Percentiles rank a stretch among this genome's conserved stretches.
Conservation (phyloP, 768 basidiomycete species). For the Grammothele lineata region DNA sequence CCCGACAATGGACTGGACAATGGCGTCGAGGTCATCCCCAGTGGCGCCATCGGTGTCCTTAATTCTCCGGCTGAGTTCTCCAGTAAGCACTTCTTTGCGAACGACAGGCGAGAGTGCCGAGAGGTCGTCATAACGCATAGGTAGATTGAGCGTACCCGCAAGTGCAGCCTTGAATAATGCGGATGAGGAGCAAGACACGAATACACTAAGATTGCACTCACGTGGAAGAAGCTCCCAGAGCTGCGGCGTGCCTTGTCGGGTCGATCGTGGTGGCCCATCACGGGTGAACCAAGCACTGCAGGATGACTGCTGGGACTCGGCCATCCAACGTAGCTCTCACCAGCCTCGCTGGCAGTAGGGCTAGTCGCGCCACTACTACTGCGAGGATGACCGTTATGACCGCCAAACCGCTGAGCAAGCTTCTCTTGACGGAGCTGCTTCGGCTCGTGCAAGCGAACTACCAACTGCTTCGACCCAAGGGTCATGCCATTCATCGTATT, state of each 20-base stretch:
- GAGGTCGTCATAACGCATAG: slow-evolving; percentile 86
- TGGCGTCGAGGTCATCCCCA: slow-evolving; percentile 49
- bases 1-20: slow-evolving; percentile 70
- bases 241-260: slow-evolving; percentile 68
- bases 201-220: slow-evolving; percentile 29
- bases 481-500: slow-evolving; percentile 75
- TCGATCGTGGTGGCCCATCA: slow-evolving; percentile 47
- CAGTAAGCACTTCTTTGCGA: slow-evolving; percentile 79
- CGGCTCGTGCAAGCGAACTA: slow-evolving; percentile 87
- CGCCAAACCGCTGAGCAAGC: slow-evolving; percentile 72
- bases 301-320: slow-evolving; percentile 64
- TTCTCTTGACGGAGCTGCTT: slow-evolving; percentile 91
- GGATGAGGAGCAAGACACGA: not conserved
- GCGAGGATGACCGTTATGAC: slow-evolving; percentile 75
- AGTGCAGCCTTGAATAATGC: slow-evolving; percentile 60
- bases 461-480: slow-evolving; percentile 71
- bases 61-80: slow-evolving; percentile 75
- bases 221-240: slow-evolving; percentile 85
- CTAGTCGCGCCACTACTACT: slow-evolving; percentile 82
- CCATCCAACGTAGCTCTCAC: slow-evolving; percentile 72
- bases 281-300: slow-evolving; percentile 51
- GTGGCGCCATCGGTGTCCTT: slow-evolving; percentile 53
- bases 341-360: slow-evolving; percentile 77
- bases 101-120: slow-evolving; percentile 82
- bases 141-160: slow-evolving; percentile 71